Conservation (phyloP, 1,284 basidiomycete genomes). For the Puccinia polysora region DNA sequence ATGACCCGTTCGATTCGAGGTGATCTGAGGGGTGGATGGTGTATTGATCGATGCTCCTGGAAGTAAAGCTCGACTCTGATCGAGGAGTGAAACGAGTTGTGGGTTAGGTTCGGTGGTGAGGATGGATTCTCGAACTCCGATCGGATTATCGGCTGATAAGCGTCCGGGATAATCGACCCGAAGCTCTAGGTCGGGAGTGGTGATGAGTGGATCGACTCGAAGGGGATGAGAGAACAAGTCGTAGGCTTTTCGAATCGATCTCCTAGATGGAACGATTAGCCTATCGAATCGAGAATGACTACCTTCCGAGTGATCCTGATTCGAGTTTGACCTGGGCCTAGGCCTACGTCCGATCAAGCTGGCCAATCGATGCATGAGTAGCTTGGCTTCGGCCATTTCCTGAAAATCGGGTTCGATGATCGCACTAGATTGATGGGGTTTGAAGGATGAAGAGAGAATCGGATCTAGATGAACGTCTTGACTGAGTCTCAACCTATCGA, state of each 20-base stretch:
- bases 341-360: slow-evolving; percentile 34
- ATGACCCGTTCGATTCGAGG: too few relatives aligned
- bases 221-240: not conserved
- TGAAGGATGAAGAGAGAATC: not conserved
- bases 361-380: slow-evolving; percentile 11
- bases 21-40: not conserved
- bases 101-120: slow-evolving; percentile 6
- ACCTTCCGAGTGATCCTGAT: not conserved
- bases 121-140: slow-evolving; percentile 7
- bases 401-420: not conserved
- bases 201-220: not conserved
- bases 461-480: slow-evolving; percentile 40
- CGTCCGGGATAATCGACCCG: not conserved
- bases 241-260: slow-evolving; percentile 2
- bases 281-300: not conserved
- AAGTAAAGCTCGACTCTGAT: not conserved
- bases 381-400: slow-evolving; percentile 24
- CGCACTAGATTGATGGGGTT: not conserved
- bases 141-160: slow-evolving; percentile 1
- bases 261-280: slow-evolving; percentile 7
- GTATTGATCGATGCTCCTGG: not conserved
- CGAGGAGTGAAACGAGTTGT: slow-evolving; percentile 1
- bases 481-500: slow-evolving; percentile 17
- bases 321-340: not conserved
- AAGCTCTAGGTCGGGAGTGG: not conserved